phyloP scores from a whole-genome alignment of 345 rosid genomes.

The Fremontodendron californicum region DNA sequence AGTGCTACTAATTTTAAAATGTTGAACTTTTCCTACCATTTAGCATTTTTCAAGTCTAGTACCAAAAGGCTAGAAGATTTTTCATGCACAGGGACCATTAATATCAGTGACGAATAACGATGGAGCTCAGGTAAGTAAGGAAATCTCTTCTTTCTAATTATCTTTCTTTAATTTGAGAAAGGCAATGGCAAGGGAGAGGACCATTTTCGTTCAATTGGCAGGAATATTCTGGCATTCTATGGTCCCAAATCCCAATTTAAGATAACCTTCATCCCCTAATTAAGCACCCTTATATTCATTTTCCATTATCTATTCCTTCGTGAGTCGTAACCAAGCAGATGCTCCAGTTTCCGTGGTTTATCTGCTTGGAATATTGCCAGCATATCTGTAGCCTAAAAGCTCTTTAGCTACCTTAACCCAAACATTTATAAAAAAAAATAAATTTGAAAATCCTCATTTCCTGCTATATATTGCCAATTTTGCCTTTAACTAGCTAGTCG shows the following conservation, averaged over 20 bases:
- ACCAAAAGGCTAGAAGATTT: neutral
- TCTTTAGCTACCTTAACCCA: neutral
- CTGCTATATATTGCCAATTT: neutral
- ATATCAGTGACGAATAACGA: neutral
- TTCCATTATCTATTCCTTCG: neutral
- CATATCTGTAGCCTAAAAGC: neutral
- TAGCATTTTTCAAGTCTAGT: neutral
- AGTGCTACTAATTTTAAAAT: too few species aligned
- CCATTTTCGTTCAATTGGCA: neutral
- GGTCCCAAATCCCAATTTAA: neutral
- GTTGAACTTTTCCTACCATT: neutral
- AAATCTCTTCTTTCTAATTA: neutral
- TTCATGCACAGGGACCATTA: neutral
- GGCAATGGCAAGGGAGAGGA: neutral
- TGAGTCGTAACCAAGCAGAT: neutral
- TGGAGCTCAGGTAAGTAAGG: neutral
- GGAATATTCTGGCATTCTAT: too few species aligned
- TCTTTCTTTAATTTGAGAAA: neutral
- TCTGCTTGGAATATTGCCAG: neutral
- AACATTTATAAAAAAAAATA: neutral
- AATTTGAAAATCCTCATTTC: neutral
- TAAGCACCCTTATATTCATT: neutral
- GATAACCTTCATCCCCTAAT: neutral
- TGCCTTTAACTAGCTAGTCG: neutral
- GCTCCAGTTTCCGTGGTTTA: neutral